Percentiles rank a stretch among this genome's conserved stretches.
phyloP scores from a whole-genome alignment of 495 filamentous ascomycete genomes.

The Neurospora pannonica region DNA sequence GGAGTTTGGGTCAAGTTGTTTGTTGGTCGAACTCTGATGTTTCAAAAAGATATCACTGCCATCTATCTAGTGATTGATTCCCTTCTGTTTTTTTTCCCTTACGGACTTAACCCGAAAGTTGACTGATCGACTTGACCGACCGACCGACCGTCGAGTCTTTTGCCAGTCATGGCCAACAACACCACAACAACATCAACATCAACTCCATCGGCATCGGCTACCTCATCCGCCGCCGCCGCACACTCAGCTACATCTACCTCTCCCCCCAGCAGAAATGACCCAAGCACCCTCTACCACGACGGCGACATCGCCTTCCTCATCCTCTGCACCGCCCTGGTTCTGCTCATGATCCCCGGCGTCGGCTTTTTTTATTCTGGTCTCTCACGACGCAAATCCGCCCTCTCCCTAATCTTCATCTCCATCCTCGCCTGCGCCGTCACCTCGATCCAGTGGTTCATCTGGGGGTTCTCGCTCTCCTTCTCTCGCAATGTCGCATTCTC shows the following conservation, averaged over 20 bases:
- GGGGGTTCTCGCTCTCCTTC: constrained; percentile 90
- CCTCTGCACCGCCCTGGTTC: constrained; percentile 73
- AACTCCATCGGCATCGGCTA: not conserved
- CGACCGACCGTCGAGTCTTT: not conserved
- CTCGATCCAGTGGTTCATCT: constrained; percentile 97
- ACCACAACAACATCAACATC: not conserved
- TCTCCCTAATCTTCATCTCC: constrained; percentile 91
- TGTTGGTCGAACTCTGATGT: not conserved
- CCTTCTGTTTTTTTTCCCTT: not conserved
- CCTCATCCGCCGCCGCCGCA: not conserved
- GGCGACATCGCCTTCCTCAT: constrained; percentile 91
- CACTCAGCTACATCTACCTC: not conserved
- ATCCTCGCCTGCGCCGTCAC: constrained; percentile 85
- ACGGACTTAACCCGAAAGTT: not conserved
- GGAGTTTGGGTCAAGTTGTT: not conserved
- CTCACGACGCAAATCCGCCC: constrained; percentile 83
- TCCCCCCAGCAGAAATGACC: constrained; percentile 25
- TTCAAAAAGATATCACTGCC: not conserved
- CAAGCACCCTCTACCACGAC: constrained; percentile 38
- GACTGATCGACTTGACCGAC: not conserved
- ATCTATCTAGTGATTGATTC: not conserved
- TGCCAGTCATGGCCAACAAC: not conserved
- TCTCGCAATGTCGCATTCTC: constrained; percentile 72
- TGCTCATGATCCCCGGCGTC: constrained; percentile 97
- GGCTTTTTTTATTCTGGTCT: constrained; percentile 98